phyloP scores from a whole-genome alignment of 208 protist species.

The Leishmania tropica region DNA sequence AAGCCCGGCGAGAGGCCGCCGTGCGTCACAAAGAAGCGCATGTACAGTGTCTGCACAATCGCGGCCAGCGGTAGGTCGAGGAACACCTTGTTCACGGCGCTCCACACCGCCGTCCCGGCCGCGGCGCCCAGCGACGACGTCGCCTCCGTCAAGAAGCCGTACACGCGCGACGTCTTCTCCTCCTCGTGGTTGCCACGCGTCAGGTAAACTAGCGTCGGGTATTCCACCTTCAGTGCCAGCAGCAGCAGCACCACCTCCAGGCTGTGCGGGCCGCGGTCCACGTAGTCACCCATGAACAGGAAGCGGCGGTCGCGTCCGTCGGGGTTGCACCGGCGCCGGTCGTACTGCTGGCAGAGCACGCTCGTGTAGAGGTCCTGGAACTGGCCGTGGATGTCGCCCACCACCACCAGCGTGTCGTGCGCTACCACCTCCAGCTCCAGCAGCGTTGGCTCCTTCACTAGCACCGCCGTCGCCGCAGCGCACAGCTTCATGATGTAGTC shows the following conservation, averaged over 20 bases:
- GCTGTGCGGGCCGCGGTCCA: slow-evolving; percentile 89
- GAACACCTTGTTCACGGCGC: slow-evolving; percentile 76
- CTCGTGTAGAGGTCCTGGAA: slow-evolving; percentile 69
- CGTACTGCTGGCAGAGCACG: slow-evolving; percentile 69
- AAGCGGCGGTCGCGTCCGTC: slow-evolving; percentile 39
- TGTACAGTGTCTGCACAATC: slow-evolving; percentile 71
- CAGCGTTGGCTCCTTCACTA: slow-evolving; percentile 40
- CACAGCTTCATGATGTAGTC: slow-evolving; percentile 41
- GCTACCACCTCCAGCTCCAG: slow-evolving; percentile 37
- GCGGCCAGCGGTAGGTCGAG: slow-evolving; percentile 75
- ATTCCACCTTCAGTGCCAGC: slow-evolving; percentile 84
- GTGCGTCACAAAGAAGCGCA: slow-evolving; percentile 97
- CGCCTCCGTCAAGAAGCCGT: slow-evolving; percentile 64
- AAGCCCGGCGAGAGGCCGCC: slow-evolving; percentile 95
- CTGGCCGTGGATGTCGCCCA: slow-evolving; percentile 85
- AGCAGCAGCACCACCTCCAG: slow-evolving; percentile 72
- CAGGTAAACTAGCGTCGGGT: slow-evolving; percentile 74
- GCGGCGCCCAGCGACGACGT: slow-evolving; percentile 42
- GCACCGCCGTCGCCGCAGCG: slow-evolving; percentile 38
- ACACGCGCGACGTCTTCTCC: slow-evolving; percentile 73
- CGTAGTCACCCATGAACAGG: slow-evolving; percentile 99
- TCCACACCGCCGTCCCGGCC: slow-evolving; percentile 61
- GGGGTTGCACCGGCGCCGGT: slow-evolving; percentile 36
- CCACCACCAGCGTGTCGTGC: slow-evolving; percentile 70
- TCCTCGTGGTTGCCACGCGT: slow-evolving; percentile 91